Evolutionary conservation across 441 rosid species (phyloP), one percentile per base, ranked within the genome.

Genomic region (Gossypium trilobum): DNA sequence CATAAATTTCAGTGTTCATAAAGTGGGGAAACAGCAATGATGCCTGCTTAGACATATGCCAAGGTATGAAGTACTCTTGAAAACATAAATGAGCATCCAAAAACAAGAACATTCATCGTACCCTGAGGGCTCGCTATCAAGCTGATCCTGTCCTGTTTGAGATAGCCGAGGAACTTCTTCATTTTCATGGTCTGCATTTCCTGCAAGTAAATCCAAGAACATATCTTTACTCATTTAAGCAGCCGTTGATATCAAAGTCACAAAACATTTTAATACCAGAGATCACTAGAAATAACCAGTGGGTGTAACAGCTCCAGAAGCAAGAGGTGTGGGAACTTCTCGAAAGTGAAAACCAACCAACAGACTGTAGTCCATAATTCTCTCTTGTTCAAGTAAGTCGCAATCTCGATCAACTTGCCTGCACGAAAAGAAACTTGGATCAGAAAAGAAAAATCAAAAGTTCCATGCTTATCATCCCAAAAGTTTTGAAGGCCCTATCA

Each of bases 331-430:
- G 36, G 84, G 70, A 87, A 87, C 78, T 63, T 87, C 88, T 66
- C 84, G 84, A 64, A 95, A 95, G 79, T 95, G 99, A 81, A 95
- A 85, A 64, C 99, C 99, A 64, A 95, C 85, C 78, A 95, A 72
- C 19, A 95, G 87, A 84, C 98, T 95, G 75, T 92, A 92, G 69
- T 95, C 99, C 99, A 95, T 95, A 52, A 95, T 92, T 76, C 95
- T 89, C 76, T 92, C 99, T 75, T 92, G 98, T 73, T 95, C 99
- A 62, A 95, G 95, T 39, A 95, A 86, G 29, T 95, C 99, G 50
- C 99, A 95, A 73, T 95, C 99, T 79, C 85, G 84, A 71, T 91
- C 98, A 33, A 95, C 93, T 88, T 95, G 98, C 82, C 97, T 95
- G 94, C 74, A 79, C 3, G 39, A 59, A 54, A 1, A 9, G 60